Evolutionary conservation across 345 rosid genomes (phyloP).

Genomic region (Abelmoschus esculentus): DNA sequence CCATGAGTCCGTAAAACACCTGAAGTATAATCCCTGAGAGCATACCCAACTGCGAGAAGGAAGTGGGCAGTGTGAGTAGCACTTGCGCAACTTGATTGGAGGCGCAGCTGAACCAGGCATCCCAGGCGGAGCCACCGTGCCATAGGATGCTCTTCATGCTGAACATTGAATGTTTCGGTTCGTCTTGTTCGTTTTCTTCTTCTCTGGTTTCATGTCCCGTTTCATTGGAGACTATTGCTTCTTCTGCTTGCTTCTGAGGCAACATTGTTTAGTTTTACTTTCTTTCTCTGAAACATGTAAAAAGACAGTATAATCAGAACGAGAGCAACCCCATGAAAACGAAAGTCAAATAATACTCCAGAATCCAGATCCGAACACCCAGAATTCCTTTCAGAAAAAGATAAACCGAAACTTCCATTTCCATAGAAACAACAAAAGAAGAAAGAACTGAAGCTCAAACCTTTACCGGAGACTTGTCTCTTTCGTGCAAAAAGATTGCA

Average conservation of each 20-base stretch:
- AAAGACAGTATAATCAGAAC: conserved; percentile 24
- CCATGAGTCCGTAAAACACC: conserved; percentile 75
- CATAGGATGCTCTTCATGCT: conserved; percentile 64
- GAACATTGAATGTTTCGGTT: conserved; percentile 34
- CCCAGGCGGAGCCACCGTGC: conserved; percentile 99
- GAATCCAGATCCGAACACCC: conserved; percentile 17
- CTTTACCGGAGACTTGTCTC: conserved; percentile 15
- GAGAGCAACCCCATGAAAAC: conserved; percentile 20
- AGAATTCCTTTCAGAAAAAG: neutral
- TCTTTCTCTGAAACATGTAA: conserved; percentile 22
- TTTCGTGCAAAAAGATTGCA: conserved; percentile 20
- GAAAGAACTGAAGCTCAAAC: neutral
- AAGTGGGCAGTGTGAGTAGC: conserved; percentile 80
- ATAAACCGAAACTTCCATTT: neutral
- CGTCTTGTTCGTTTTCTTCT: conserved; percentile 17
- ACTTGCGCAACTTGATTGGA: conserved; percentile 99
- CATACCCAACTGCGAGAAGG: conserved; percentile 94
- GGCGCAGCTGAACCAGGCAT: conserved; percentile 99
- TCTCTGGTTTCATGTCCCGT: conserved; percentile 39
- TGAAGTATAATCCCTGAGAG: conserved; percentile 85
- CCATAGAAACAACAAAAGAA: no score
- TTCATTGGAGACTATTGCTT: conserved; percentile 70
- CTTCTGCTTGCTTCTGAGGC: conserved; percentile 85
- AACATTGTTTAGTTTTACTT: conserved; percentile 35
- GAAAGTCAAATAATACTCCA: conserved; percentile 24